Evolutionary conservation across 2,329 filamentous ascomycete species (phyloP), one percentile per base, ranked within the genome.

Genomic region (Alternaria postmessia): DNA sequence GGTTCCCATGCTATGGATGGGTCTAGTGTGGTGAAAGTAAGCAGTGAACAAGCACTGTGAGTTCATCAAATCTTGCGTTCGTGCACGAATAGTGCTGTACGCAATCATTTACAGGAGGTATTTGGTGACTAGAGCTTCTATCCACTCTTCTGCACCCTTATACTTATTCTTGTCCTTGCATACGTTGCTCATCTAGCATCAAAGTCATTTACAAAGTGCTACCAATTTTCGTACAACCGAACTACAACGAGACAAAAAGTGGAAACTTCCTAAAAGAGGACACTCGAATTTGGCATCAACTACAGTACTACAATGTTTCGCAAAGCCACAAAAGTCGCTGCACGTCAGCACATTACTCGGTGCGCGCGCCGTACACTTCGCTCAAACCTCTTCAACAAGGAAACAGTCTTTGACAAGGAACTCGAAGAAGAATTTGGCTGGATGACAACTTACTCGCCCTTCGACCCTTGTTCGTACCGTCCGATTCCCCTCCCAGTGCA

Each of bases 391-490:
- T n/a, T 18, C n/a, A 26, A 51, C 9, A 34, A 39, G 11, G 28
- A 44, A n/a, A n/a, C 26, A 41, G 18, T 22, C 9, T 41, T 22
- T 18, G 38, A 41, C 9, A 11, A 18, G n/a, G 38, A 20, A 18
- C 7, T 20, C 39, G 49, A 38, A 16, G 8, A 43, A 3, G 26
- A 51, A 20, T 34, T 36, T 12, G 12, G 46, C 20, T 36, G 14
- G 18, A 49, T 36, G 30, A 34, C 16, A 20, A 34, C 30, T 5
- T 49, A 49, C 14, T 36, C 30, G 24, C 11, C 30, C 16, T 48
- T 49, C 14, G 46, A 69, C 16, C 65, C 64, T 2, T 42, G 56
- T 11, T 54, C 48, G 8, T 59, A 8, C 11, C 46, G 46, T 49
- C 46, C 36, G 11, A 59, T 34, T 7, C 41, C 52, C 1, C 42